phyloP scores from a whole-genome alignment of 352 stramenopile species.

The Lagenidium giganteum region DNA sequence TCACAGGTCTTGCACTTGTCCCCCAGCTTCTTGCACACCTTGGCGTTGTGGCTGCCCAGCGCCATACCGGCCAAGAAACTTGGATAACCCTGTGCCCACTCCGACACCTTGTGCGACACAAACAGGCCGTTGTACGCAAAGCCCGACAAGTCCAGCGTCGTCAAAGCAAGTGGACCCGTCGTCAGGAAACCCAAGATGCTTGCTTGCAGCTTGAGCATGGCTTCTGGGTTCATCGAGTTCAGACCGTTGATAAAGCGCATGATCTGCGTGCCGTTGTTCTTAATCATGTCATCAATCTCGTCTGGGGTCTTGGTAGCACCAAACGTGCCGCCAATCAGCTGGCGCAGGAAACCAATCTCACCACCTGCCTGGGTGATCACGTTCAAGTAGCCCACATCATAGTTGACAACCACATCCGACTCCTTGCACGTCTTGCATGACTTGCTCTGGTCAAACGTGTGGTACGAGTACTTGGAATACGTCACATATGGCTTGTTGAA shows the following conservation, averaged over 20 bases:
- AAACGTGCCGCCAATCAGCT: background rate
- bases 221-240: constrained; percentile 46
- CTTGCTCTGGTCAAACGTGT: constrained; percentile 12
- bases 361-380: constrained; percentile 21
- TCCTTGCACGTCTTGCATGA: constrained; percentile 17
- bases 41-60: constrained; percentile 41
- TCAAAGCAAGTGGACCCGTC: constrained; percentile 25
- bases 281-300: constrained; percentile 2
- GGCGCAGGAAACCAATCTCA: constrained; percentile 17
- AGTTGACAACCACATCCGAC: constrained; percentile 14
- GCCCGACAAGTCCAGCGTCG: constrained; percentile 27
- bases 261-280: constrained; percentile 8
- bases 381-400: constrained; percentile 24
- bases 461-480: constrained; percentile 28
- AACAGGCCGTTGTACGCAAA: constrained; percentile 59
- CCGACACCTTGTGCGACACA: constrained; percentile 33
- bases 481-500: constrained; percentile 7
- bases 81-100: constrained; percentile 48
- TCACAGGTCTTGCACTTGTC: constrained; percentile 37
- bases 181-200: constrained; percentile 32
- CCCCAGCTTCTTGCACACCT: constrained; percentile 35
- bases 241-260: constrained; percentile 40
- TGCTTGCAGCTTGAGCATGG: constrained; percentile 31
- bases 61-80: constrained; percentile 44
- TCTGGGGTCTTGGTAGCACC: background rate